Percentiles rank a stretch among this genome's conserved stretches.
Evolutionary conservation across 345 rosid species (phyloP).

Genomic region (Rhizophora mangle): DNA sequence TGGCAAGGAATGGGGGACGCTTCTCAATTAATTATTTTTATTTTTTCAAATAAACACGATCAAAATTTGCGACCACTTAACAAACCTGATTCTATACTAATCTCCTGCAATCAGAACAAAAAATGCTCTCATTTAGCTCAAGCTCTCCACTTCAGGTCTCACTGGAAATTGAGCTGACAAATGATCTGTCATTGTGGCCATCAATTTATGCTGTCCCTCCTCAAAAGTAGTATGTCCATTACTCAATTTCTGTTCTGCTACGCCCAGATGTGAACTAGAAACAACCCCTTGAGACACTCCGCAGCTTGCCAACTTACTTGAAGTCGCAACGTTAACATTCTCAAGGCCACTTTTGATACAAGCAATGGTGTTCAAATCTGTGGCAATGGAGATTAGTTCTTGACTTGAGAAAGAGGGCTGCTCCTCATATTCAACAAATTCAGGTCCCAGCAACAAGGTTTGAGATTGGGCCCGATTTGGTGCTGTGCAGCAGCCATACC

Average conservation of each 20-base stretch:
- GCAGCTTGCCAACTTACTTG: constrained; percentile 18
- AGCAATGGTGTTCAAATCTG: constrained; percentile 80
- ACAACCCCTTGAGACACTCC: constrained; percentile 26
- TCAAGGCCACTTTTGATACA: constrained; percentile 82
- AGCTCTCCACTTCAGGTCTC: constrained; percentile 48
- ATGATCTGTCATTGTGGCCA: constrained; percentile 36
- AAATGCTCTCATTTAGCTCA: constrained; percentile 25
- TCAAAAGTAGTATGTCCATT: constrained; percentile 29
- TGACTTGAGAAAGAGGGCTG: constrained; percentile 49
- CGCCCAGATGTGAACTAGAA: constrained; percentile 30
- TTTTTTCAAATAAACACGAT: background rate
- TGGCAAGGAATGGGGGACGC: constrained; percentile 1
- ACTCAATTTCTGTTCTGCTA: constrained; percentile 39
- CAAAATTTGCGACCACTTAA: background rate
- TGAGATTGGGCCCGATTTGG: constrained; percentile 26
- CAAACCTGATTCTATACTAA: constrained; percentile 7
- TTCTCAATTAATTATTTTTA: constrained; percentile 14
- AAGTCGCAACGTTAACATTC: constrained; percentile 24
- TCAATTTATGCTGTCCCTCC: constrained; percentile 47
- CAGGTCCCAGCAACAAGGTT: constrained; percentile 67
- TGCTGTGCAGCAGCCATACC: constrained; percentile 60
- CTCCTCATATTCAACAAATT: constrained; percentile 77
- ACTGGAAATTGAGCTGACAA: constrained; percentile 38
- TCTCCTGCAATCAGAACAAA: background rate
- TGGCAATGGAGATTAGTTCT: constrained; percentile 71